Conservation (phyloP, 257 asterid species). For the Scutellaria barbata region DNA sequence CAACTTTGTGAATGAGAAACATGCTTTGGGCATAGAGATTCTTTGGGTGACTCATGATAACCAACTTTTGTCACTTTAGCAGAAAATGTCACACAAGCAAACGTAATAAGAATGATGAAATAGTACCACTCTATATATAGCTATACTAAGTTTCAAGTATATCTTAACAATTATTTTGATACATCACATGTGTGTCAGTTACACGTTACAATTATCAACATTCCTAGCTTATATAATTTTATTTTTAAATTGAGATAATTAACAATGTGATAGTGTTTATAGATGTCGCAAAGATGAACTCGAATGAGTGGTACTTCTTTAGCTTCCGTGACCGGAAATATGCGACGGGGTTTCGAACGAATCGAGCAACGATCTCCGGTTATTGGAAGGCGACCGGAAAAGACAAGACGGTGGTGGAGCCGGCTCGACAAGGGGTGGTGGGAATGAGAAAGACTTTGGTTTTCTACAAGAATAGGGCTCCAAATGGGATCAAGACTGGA, state of each 20-base stretch:
- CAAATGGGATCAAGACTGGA: conserved; percentile 78
- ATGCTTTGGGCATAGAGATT: conserved; percentile 37
- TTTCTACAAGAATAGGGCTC: conserved; percentile 85
- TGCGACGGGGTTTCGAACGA: conserved; percentile 74
- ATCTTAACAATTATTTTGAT: neutral
- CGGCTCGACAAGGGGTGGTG: conserved; percentile 41
- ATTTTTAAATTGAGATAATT: neutral
- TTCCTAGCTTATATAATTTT: neutral
- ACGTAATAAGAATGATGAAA: conserved; percentile 24
- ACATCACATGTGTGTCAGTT: conserved; percentile 1
- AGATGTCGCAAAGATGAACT: conserved; percentile 83
- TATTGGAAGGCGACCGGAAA: conserved; percentile 97
- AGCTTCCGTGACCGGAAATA: conserved; percentile 86
- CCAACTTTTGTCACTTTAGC: conserved; percentile 28
- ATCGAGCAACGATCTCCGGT: conserved; percentile 78
- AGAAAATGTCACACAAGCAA: conserved; percentile 30
- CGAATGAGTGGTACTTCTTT: conserved; percentile 91
- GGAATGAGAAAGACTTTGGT: conserved; percentile 96
- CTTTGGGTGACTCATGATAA: conserved; percentile 28
- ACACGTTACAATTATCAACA: neutral
- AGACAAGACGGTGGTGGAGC: conserved; percentile 65
- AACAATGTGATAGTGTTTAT: conserved; percentile 19
- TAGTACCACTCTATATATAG: conserved; percentile 1
- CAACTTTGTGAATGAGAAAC: conserved; percentile 25
- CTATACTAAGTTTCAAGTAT: conserved; percentile 1